phyloP scores from a whole-genome alignment of 495 filamentous ascomycete species.

The Tuber brumale region DNA sequence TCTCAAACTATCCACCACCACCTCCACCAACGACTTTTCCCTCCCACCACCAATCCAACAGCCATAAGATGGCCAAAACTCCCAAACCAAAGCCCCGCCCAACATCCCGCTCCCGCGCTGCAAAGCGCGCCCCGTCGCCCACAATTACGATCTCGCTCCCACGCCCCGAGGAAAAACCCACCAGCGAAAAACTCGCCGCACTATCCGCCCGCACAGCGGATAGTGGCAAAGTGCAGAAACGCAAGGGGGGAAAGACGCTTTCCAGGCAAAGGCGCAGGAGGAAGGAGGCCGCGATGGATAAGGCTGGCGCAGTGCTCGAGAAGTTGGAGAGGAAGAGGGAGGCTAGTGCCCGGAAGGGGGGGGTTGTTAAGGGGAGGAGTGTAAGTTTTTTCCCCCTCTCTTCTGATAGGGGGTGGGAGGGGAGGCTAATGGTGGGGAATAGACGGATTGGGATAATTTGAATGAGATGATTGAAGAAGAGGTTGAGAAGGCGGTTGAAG shows the following conservation, averaged over 20 bases:
- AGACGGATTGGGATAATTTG: slow-evolving; percentile 28
- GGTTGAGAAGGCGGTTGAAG: slow-evolving; percentile 25
- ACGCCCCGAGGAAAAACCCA: slow-evolving; percentile 24
- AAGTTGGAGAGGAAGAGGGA: slow-evolving; percentile 85
- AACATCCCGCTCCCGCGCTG: slow-evolving; percentile 32
- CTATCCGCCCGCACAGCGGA: slow-evolving; percentile 61
- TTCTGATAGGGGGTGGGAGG: slow-evolving; percentile 30
- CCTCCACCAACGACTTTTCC: slow-evolving; percentile 71
- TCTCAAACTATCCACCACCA: slow-evolving; percentile 22
- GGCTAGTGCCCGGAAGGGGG: slow-evolving; percentile 78
- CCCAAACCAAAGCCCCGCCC: slow-evolving; percentile 31
- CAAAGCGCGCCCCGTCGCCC: slow-evolving; percentile 27
- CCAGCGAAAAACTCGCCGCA: slow-evolving; percentile 53
- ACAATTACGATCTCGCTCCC: slow-evolving; percentile 18
- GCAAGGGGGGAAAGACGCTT: slow-evolving; percentile 65
- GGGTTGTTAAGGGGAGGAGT: slow-evolving; percentile 77
- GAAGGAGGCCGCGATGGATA: slow-evolving; percentile 72
- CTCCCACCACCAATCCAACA: slow-evolving; percentile 33
- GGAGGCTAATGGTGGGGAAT: background rate
- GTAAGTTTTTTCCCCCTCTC: slow-evolving; percentile 60
- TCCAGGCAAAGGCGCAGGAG: slow-evolving; percentile 53
- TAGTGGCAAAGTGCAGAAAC: slow-evolving; percentile 51
- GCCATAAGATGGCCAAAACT: slow-evolving; percentile 22
- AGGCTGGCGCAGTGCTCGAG: slow-evolving; percentile 83
- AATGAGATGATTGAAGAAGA: slow-evolving; percentile 36